Base-by-base conservation (phyloP, 345 rosid species). In the Tarenaya hassleriana region DNA sequence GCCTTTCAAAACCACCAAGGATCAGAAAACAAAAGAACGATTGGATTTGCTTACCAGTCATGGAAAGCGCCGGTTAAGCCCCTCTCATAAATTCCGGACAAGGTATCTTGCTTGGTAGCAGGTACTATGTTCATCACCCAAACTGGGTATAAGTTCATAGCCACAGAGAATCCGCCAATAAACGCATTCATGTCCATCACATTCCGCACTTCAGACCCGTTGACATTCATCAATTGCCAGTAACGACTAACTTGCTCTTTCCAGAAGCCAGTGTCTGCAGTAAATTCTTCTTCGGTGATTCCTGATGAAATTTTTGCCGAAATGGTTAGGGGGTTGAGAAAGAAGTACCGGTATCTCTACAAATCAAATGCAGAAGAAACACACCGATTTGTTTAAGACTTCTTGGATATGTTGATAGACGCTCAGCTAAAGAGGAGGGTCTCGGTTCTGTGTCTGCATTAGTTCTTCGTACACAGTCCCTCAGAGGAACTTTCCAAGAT, bases 111-210 rank as follows among this genome's bases (percentile, higher is more conserved):
- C 78, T 58, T 70, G 58, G 71, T 88, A 13, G 55, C 35, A 47
- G 97, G 99, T 55, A 85, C 89, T 31, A 77, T n/a, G 73, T 88
- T 88, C 95, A 88, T 92, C 62, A 92, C 87, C 95, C 95, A 88
- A 48, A 83, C 84, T 8, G 95, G 95, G 9, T 62, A 70, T 40
- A 66, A 56, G 54, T 61, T 77, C 76, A 85, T 61, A 40, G 91
- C 86, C 33, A 62, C 75, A 58, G 85, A 72, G 72, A 86, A 88
- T 41, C 99, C 99, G 45, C 97, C 97, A 37, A 70, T 39, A 66
- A 65, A 74, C 49, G 98, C 84, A 38, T 83, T 88, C 96, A 88
- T 84, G 60, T 92, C 95, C 96, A 92, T 81, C 67, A 81, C 74
- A 69, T 85, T 92, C 58, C 88, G 72, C 64, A 79, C 61, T 56